Percentiles rank a stretch among this genome's conserved stretches.
phyloP scores from a whole-genome alignment of 176 grass and related monocot genomes.

The Aegilops sharonensis region DNA sequence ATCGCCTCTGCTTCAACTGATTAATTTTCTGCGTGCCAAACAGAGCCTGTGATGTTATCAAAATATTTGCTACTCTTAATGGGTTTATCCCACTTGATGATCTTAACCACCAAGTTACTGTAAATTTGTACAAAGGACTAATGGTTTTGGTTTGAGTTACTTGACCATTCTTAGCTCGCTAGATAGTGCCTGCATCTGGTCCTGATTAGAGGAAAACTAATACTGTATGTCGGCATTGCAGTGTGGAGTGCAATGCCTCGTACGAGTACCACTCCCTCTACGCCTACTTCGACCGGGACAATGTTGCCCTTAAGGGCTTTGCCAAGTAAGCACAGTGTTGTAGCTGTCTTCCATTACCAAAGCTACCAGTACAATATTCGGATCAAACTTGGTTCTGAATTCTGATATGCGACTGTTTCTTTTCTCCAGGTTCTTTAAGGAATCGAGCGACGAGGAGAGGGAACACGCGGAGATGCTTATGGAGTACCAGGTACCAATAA shows the following conservation, averaged over 20 bases:
- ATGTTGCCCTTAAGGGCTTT: conserved; percentile 81
- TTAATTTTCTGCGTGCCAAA: no score
- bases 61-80: no score
- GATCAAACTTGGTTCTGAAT: background rate
- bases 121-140: no score
- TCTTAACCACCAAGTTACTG: no score
- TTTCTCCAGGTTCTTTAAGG: conserved; percentile 73
- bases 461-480: conserved; percentile 82
- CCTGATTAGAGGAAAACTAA: background rate
- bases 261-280: conserved; percentile 94
- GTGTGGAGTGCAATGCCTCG: conserved; percentile 85
- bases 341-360: background rate
- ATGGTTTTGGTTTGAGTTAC: background rate
- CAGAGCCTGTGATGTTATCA: no score
- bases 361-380: background rate
- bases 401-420: background rate
- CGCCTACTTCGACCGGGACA: conserved; percentile 89
- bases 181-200: background rate
- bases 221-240: conserved; percentile 18
- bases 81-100: no score
- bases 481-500: conserved; percentile 62
- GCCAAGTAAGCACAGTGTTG: conserved; percentile 54
- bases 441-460: conserved; percentile 76
- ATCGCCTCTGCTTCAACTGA: no score
- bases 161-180: background rate